These are phyloP conservation scores for Russula vinacea DNA, from an alignment of 768 basidiomycete genomes.

Conservation along the genomic window DNA sequence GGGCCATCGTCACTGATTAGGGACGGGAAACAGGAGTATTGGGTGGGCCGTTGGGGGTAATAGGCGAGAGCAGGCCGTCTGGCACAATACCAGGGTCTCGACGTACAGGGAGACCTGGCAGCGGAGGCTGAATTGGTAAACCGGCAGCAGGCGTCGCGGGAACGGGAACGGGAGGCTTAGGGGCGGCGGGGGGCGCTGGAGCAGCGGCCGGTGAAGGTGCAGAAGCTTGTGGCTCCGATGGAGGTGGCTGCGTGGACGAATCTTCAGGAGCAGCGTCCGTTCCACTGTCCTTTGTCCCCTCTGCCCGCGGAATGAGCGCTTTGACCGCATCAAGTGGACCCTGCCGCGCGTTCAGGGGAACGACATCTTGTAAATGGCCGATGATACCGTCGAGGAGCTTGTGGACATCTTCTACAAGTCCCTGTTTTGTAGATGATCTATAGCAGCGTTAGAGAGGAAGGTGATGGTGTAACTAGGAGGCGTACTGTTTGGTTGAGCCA, in stretches of 20 bases:
- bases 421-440: constrained; percentile 9
- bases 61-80: neutral
- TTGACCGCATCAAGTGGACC: neutral
- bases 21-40: neutral
- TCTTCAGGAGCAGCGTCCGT: neutral
- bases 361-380: neutral
- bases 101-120: neutral
- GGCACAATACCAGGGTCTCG: neutral
- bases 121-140: neutral
- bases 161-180: neutral
- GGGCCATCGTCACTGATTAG: neutral
- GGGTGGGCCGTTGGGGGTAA: neutral
- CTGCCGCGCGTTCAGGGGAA: neutral
- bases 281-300: neutral
- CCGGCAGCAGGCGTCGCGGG: neutral
- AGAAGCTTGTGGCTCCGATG: neutral
- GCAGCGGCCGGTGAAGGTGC: neutral
- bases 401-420: neutral
- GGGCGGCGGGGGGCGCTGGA: neutral
- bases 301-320: neutral
- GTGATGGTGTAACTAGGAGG: too few species aligned
- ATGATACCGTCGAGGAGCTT: neutral
- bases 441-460: constrained; percentile 5
- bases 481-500: constrained; percentile 7
- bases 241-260: neutral